Conservation (phyloP, 805 yeast species). For the Zygosaccharomyces lentus region DNA sequence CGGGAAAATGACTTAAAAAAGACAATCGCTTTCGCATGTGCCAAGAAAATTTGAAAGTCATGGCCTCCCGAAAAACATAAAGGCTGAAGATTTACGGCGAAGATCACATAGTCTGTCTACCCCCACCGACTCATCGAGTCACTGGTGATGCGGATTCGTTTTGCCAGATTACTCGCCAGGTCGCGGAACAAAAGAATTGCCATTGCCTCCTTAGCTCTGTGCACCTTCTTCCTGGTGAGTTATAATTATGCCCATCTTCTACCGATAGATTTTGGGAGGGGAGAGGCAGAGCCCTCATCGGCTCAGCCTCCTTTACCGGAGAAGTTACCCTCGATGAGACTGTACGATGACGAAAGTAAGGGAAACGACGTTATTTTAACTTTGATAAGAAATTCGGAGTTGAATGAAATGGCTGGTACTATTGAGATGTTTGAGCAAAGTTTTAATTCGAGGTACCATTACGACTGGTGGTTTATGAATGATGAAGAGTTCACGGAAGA, state of each 20-base stretch:
- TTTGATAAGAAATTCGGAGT: slow-evolving; percentile 74
- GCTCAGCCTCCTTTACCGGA: not conserved
- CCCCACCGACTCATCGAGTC: not conserved
- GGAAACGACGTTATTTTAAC: slow-evolving; percentile 77
- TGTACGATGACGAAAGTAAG: slow-evolving; percentile 5
- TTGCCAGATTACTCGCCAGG: not conserved
- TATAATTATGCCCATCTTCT: slow-evolving; percentile 4
- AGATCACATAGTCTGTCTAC: not conserved
- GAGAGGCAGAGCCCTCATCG: not conserved
- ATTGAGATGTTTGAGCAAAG: slow-evolving; percentile 76
- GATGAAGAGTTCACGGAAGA: slow-evolving; percentile 70
- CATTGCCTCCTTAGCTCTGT: not conserved
- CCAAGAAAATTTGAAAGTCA: not conserved
- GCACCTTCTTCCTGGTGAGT: not conserved
- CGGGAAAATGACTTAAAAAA: not conserved
- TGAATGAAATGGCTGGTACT: slow-evolving; percentile 66
- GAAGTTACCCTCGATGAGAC: not conserved
- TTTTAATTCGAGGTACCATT: slow-evolving; percentile 88
- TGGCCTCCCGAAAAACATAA: not conserved
- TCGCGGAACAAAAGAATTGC: not conserved
- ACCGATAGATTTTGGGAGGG: not conserved
- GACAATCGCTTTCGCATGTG: not conserved
- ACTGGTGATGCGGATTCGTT: not conserved
- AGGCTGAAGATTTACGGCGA: not conserved
- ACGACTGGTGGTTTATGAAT: slow-evolving; percentile 88